A percentile compares a stretch with the other conserved stretches of the same genome.
Conservation (phyloP, 1,284 basidiomycete species). For the Cutaneotrichosporon sp. region DNA sequence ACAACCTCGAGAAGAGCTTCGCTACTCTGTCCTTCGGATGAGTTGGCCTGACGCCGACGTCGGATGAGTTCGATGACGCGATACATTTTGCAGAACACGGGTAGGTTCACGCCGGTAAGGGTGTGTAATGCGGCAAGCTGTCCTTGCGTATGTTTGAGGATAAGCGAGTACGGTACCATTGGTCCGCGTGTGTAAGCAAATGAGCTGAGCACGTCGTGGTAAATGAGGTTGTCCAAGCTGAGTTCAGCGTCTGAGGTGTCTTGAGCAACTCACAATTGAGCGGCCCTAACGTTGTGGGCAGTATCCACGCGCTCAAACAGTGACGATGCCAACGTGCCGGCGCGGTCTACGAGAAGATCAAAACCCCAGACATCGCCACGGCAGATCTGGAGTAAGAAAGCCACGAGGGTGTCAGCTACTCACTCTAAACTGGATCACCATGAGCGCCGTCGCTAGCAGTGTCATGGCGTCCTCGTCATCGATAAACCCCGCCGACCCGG, state of each 20-base stretch:
- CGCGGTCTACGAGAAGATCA: background rate
- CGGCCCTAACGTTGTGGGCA: background rate
- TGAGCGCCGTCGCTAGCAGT: background rate
- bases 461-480: conserved; percentile 3
- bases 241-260: background rate
- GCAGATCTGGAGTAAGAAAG: background rate
- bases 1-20: background rate
- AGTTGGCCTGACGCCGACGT: background rate
- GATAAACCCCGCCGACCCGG: background rate
- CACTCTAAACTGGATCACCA: conserved; percentile 1
- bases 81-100: conserved; percentile 1
- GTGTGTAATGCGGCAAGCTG: background rate
- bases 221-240: conserved; percentile 1
- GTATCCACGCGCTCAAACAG: background rate
- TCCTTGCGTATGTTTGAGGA: background rate
- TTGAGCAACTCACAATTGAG: background rate
- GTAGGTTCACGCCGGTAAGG: background rate
- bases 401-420: background rate
- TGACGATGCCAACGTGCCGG: background rate
- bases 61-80: background rate
- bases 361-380: background rate
- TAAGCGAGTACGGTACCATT: background rate
- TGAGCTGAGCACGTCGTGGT: conserved; percentile 1
- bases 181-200: background rate
- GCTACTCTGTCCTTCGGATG: background rate